Evolutionary conservation across 2,329 filamentous ascomycete genomes (phyloP).

Genomic region (Alternaria arborescens): DNA sequence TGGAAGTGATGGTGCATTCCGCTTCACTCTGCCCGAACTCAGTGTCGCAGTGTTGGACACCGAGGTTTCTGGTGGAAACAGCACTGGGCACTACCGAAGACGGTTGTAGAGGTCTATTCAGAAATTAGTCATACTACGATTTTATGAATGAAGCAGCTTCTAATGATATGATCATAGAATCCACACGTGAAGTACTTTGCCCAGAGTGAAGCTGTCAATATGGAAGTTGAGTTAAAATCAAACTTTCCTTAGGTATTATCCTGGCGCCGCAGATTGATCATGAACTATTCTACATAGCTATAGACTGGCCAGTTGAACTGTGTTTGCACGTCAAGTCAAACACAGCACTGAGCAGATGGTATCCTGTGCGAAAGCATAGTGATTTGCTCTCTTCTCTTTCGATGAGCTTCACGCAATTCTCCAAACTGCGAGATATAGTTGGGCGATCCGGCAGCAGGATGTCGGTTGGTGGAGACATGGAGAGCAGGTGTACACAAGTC

Average conservation of each 20-base stretch:
- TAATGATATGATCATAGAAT: not conserved
- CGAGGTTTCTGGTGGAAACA: constrained; percentile 19
- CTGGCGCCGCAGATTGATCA: not conserved
- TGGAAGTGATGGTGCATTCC: constrained; percentile 58
- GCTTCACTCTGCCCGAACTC: constrained; percentile 63
- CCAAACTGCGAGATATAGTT: constrained; percentile 23
- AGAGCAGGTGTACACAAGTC: constrained; percentile 24
- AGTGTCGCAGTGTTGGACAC: constrained; percentile 65
- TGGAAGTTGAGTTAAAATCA: not conserved
- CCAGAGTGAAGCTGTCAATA: not conserved
- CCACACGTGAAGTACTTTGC: not conserved
- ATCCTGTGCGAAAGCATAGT: constrained; percentile 28
- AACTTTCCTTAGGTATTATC: not conserved
- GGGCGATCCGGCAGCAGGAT: not conserved
- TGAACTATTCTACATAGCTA: not conserved
- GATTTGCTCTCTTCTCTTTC: constrained; percentile 20
- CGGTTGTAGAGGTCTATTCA: not conserved
- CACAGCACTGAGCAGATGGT: constrained; percentile 17
- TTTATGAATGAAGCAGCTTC: not conserved
- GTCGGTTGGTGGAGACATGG: not conserved
- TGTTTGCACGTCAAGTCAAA: constrained; percentile 2
- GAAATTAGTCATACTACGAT: not conserved
- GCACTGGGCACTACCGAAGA: not conserved
- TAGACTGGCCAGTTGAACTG: not conserved
- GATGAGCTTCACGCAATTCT: constrained; percentile 26